These are phyloP conservation scores for Mrakia blollopis DNA, from an alignment of 768 basidiomycete genomes.

Conservation along the genomic window DNA sequence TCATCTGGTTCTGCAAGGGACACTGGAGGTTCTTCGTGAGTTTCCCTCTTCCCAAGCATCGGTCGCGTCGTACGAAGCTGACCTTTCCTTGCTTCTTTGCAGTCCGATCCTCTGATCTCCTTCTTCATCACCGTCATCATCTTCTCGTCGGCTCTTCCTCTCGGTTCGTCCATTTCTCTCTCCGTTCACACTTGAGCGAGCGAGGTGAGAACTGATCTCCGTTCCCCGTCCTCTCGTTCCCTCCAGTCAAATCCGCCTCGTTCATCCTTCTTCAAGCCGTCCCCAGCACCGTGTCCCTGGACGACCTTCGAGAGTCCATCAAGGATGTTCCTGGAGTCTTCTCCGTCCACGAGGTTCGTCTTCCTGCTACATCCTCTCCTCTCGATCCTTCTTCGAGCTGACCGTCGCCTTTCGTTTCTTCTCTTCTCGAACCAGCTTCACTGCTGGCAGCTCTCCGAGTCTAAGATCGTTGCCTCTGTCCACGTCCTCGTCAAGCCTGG, in stretches of 20 bases:
- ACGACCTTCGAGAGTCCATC: conserved; percentile 79
- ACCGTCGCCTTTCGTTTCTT: not conserved
- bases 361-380: not conserved
- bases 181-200: conserved; percentile 50
- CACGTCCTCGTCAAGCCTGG: conserved; percentile 74
- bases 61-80: not conserved
- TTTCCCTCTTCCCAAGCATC: conserved; percentile 9
- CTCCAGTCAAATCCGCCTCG: conserved; percentile 65
- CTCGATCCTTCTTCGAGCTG: not conserved
- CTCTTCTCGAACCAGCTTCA: conserved; percentile 59
- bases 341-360: conserved; percentile 59
- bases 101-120: conserved; percentile 89
- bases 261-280: conserved; percentile 95
- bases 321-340: conserved; percentile 75
- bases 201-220: not conserved
- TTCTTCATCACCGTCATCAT: conserved; percentile 93
- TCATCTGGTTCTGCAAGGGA: conserved; percentile 67
- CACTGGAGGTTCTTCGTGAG: conserved; percentile 37
- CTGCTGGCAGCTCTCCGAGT: conserved; percentile 95
- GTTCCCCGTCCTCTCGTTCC: conserved; percentile 32
- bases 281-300: conserved; percentile 79
- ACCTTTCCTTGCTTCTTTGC: conserved; percentile 60
- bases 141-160: conserved; percentile 87
- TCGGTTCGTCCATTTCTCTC: conserved; percentile 45
- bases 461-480: conserved; percentile 89